Evolutionary conservation across 2,329 filamentous ascomycete species (phyloP).

Genomic region (Penicillium vulpinum): DNA sequence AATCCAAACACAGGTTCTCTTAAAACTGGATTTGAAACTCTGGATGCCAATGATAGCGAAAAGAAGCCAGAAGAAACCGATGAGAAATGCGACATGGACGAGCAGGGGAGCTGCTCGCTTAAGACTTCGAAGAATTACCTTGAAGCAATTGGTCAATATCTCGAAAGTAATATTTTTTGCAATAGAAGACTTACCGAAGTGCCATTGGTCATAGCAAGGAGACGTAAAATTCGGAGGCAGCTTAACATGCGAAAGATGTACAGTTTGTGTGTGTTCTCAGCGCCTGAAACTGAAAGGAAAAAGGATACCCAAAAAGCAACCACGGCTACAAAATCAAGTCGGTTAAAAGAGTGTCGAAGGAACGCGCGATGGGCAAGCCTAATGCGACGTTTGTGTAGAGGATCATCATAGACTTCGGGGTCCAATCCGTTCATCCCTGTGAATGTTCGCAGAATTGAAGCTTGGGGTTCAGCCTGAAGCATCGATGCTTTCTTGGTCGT

Average conservation of each 20-base stretch:
- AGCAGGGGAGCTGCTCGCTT: slow-evolving; percentile 93
- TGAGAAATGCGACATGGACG: slow-evolving; percentile 88
- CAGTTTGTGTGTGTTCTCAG: slow-evolving; percentile 70
- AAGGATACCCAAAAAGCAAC: slow-evolving; percentile 96
- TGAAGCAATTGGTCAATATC: slow-evolving; percentile 20
- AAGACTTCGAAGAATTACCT: slow-evolving; percentile 90
- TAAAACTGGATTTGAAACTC: slow-evolving; percentile 84
- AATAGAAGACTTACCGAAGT: slow-evolving; percentile 68
- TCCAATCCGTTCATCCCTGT: slow-evolving; percentile 69
- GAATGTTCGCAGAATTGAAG: slow-evolving; percentile 71
- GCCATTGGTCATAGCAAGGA: slow-evolving; percentile 89
- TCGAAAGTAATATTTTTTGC: not conserved
- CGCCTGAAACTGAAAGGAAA: slow-evolving; percentile 65
- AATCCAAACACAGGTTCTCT: slow-evolving; percentile 75
- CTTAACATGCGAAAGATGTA: slow-evolving; percentile 97
- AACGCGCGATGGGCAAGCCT: slow-evolving; percentile 90
- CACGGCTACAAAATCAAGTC: slow-evolving; percentile 90
- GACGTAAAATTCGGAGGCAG: slow-evolving; percentile 84
- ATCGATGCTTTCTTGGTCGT: slow-evolving; percentile 58
- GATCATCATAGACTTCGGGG: slow-evolving; percentile 58
- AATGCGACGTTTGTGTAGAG: slow-evolving; percentile 75
- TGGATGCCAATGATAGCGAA: slow-evolving; percentile 97
- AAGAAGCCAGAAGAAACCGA: slow-evolving; percentile 95
- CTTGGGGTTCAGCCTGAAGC: slow-evolving; percentile 38
- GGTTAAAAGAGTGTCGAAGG: slow-evolving; percentile 90